Base-by-base conservation (phyloP, 192 early-diverging fungal species). In the Coemansia sp. region DNA sequence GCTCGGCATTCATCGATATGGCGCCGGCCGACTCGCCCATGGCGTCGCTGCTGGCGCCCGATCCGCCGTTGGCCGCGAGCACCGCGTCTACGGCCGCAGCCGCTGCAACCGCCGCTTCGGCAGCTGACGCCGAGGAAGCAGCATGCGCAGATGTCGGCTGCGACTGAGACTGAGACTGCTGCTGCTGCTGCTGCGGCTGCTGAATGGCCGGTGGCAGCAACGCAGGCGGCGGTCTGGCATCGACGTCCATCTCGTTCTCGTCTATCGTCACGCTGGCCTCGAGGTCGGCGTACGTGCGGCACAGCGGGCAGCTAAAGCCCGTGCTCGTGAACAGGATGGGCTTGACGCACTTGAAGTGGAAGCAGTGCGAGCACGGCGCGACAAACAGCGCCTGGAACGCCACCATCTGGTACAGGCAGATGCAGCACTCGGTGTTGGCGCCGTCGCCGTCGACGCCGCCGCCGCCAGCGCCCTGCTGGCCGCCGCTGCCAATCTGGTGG, bases 341-440 rank as follows among this genome's bases (percentile, higher is more conserved):
- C 61, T 88, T 89, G 68, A 92, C 89, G 77, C 93, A 95, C 69
- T 92, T 93, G 80, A 91, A 96, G 67, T 96, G 94, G 83, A 91
- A 96, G 62, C 89, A 90, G 60, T 96, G 94, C 22, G 90, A 93
- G 74, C 94, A 96, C 7, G 94, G 94, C 1, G 92, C 92, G 32
- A 94, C 82, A 74, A 96, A 96, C 65, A 96, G 85, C 19, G 92
- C 88, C 78, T 96, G 94, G 81, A 86, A 90, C 30, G 92, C 90
- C 6, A 85, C 84, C 69, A 96, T 92, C 56, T 87, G 81, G 74
- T 85, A 90, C 68, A 95, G 82, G 75, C 94, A 96, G 69, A 96
- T 96, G 69, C 92, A 95, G 79, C 93, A 94, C 76, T 93, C 89
- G 62, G 69, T 78, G 60, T 71, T 73, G 53, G 27, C 29, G 24